These are phyloP conservation scores for Salvia splendens DNA, from an alignment of 257 asterid species.

Conservation along the genomic window DNA sequence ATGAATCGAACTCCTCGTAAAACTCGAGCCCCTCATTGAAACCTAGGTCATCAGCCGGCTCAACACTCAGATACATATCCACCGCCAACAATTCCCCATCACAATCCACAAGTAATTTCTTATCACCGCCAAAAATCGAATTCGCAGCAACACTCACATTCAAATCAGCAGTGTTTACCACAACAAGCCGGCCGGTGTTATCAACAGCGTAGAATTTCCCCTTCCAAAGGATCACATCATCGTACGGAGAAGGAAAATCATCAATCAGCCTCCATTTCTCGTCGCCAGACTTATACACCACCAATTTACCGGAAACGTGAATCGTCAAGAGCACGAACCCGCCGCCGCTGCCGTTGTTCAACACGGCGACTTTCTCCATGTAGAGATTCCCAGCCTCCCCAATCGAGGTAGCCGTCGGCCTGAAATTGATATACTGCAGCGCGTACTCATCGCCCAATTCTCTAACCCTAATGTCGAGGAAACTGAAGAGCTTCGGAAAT, in stretches of 20 bases:
- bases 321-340: slow-evolving; percentile 66
- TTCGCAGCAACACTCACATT: slow-evolving; percentile 45
- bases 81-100: slow-evolving; percentile 67
- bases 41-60: slow-evolving; percentile 63
- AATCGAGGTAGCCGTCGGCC: slow-evolving; percentile 72
- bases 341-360: slow-evolving; percentile 26
- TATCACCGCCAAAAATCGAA: slow-evolving; percentile 73
- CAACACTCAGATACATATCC: slow-evolving; percentile 64
- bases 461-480: slow-evolving; percentile 45
- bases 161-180: slow-evolving; percentile 46
- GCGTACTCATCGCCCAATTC: slow-evolving; percentile 67
- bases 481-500: slow-evolving; percentile 57
- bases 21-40: slow-evolving; percentile 59
- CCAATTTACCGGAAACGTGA: slow-evolving; percentile 73
- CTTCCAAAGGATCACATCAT: slow-evolving; percentile 63
- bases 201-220: slow-evolving; percentile 71
- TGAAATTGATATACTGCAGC: slow-evolving; percentile 69
- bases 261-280: slow-evolving; percentile 65
- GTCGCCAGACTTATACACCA: slow-evolving; percentile 69
- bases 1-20: slow-evolving; percentile 70
- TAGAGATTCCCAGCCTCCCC: slow-evolving; percentile 74
- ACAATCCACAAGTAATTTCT: slow-evolving; percentile 74
- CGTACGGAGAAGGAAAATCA: slow-evolving; percentile 61
- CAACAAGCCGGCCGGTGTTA: slow-evolving; percentile 56
- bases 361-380: slow-evolving; percentile 80